phyloP scores from a whole-genome alignment of 2,329 filamentous ascomycete species.

The Diaporthe sp. region DNA sequence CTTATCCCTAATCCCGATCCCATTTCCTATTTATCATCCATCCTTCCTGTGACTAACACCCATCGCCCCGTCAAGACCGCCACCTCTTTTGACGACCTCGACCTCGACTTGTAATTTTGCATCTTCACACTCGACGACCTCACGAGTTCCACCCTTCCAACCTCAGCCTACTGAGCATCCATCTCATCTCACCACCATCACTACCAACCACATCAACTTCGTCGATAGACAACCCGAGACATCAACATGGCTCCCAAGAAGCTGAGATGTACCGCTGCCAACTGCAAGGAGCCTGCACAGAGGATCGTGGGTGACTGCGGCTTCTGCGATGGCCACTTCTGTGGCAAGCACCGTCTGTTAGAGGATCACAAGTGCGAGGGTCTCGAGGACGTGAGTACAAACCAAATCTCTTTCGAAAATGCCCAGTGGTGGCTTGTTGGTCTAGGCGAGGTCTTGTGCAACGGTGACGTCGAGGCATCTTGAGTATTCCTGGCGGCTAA shows the following conservation, averaged over 20 bases:
- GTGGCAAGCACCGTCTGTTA: slow-evolving; percentile 91
- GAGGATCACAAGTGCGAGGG: slow-evolving; percentile 95
- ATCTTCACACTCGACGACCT: background rate
- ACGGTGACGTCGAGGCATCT: slow-evolving; percentile 38
- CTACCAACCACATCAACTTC: slow-evolving; percentile 4
- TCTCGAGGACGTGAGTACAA: slow-evolving; percentile 81
- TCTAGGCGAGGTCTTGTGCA: slow-evolving; percentile 50
- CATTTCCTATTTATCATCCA: slow-evolving; percentile 19
- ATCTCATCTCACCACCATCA: background rate
- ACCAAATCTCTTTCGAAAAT: slow-evolving; percentile 40
- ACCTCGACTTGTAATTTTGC: slow-evolving; percentile 1
- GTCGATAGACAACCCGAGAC: slow-evolving; percentile 1
- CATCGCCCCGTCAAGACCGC: background rate
- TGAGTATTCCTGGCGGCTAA: slow-evolving; percentile 19
- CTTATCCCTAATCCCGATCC: background rate
- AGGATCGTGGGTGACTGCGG: slow-evolving; percentile 96
- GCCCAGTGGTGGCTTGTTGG: slow-evolving; percentile 58
- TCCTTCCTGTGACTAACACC: slow-evolving; percentile 30
- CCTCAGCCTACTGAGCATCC: background rate
- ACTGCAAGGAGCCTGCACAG: slow-evolving; percentile 89
- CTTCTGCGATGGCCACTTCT: slow-evolving; percentile 95
- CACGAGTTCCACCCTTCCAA: background rate
- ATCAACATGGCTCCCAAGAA: slow-evolving; percentile 76
- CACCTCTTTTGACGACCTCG: background rate
- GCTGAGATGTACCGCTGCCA: slow-evolving; percentile 88